These are phyloP conservation scores for Rusavskia elegans DNA, from an alignment of 495 filamentous ascomycete genomes.

Conservation along the genomic window DNA sequence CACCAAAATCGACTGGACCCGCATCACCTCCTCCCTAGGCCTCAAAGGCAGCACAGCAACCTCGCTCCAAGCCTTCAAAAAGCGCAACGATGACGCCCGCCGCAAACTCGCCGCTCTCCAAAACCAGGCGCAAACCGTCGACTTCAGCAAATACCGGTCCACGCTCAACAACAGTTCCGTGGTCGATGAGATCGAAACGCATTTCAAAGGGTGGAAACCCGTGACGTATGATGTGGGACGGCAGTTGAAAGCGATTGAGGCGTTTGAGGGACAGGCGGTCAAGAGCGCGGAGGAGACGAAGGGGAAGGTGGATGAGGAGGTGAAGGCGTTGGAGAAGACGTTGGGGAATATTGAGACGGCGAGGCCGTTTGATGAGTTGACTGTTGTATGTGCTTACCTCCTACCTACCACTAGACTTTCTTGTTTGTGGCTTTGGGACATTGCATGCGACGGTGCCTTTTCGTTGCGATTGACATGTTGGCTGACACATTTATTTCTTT, in stretches of 20 bases:
- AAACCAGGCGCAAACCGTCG: slow-evolving; percentile 65
- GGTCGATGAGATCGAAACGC: slow-evolving; percentile 90
- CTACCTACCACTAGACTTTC: too few species aligned
- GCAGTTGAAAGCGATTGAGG: slow-evolving; percentile 94
- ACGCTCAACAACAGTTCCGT: slow-evolving; percentile 87
- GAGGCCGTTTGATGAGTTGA: slow-evolving; percentile 90
- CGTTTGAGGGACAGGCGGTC: slow-evolving; percentile 91
- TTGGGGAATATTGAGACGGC: slow-evolving; percentile 94
- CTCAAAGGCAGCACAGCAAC: slow-evolving; percentile 86
- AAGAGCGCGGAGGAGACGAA: slow-evolving; percentile 95
- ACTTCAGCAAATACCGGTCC: slow-evolving; percentile 86
- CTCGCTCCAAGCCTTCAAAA: slow-evolving; percentile 91
- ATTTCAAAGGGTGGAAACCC: slow-evolving; percentile 79
- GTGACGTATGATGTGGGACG: slow-evolving; percentile 73
- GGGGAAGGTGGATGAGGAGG: slow-evolving; percentile 80
- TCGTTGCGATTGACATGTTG: background rate
- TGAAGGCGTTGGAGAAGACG: slow-evolving; percentile 82
- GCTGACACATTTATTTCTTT: slow-evolving; percentile 5
- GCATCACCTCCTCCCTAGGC: slow-evolving; percentile 78
- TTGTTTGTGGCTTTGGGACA: too few species aligned
- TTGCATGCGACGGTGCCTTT: background rate
- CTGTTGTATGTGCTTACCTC: slow-evolving; percentile 62
- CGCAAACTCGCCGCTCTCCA: slow-evolving; percentile 70
- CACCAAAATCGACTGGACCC: slow-evolving; percentile 97
- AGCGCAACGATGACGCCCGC: slow-evolving; percentile 97